Percentiles rank a stretch among this genome's conserved stretches.
These are phyloP conservation scores for Globisporangium cystogenes DNA, from an alignment of 352 stramenopile genomes.

Conservation along the genomic window DNA sequence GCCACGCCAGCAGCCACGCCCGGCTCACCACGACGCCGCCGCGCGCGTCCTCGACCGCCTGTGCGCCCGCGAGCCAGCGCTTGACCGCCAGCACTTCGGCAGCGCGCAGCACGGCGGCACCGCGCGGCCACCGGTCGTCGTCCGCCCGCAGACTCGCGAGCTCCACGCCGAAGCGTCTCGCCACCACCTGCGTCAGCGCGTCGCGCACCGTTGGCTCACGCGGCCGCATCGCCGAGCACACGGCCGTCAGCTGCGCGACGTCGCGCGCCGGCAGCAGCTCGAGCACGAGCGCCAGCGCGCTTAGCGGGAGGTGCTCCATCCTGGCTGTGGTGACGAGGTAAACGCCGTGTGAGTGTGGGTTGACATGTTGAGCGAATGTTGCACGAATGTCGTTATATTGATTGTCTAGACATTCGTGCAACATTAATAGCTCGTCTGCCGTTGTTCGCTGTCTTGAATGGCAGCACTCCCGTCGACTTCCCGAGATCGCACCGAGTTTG, in stretches of 20 bases:
- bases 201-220: conserved; percentile 30
- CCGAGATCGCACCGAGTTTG: too few relatives aligned
- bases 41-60: conserved; percentile 34
- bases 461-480: too few relatives aligned
- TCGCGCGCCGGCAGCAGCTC: conserved; percentile 54
- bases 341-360: too few relatives aligned
- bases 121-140: conserved; percentile 52
- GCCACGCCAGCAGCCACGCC: conserved; percentile 69
- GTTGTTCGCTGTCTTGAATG: too few relatives aligned
- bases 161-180: conserved; percentile 45
- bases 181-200: conserved; percentile 56
- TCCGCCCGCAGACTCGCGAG: conserved; percentile 46
- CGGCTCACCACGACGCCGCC: conserved; percentile 59
- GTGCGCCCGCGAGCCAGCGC: conserved; percentile 31
- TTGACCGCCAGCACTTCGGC: conserved; percentile 66
- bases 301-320: conserved; percentile 61
- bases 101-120: conserved; percentile 42
- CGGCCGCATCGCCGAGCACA: conserved; percentile 35
- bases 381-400: too few relatives aligned
- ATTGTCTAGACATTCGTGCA: too few relatives aligned
- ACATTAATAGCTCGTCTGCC: too few relatives aligned
- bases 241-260: conserved; percentile 37
- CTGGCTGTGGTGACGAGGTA: too few relatives aligned
- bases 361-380: too few relatives aligned
- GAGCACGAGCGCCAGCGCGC: conserved; percentile 53